Percentiles rank a stretch among this genome's conserved stretches.
phyloP scores from a whole-genome alignment of 768 basidiomycete genomes.

The Cystofilobasidium ferigula region DNA sequence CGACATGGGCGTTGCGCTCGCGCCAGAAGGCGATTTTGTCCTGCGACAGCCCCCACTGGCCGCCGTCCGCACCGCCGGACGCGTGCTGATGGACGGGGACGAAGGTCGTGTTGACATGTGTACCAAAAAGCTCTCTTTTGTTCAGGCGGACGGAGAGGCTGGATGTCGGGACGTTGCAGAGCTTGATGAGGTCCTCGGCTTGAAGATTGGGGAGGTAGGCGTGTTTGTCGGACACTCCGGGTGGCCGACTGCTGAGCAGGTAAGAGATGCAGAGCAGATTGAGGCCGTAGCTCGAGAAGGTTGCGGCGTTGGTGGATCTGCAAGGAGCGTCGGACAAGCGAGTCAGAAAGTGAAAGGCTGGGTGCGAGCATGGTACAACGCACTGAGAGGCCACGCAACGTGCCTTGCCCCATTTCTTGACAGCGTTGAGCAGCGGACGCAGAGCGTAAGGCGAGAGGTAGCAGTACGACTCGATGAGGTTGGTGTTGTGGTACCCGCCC shows the following conservation, averaged over 20 bases:
- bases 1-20: conserved; percentile 1
- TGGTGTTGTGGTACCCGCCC: conserved; percentile 18
- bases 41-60: not conserved
- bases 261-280: conserved; percentile 23
- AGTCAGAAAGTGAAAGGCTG: not conserved
- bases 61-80: not conserved
- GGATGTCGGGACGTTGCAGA: conserved; percentile 1
- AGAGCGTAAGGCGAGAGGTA: conserved; percentile 17
- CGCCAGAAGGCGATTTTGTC: not conserved
- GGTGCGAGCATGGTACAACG: too few relatives aligned
- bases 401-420: conserved; percentile 25
- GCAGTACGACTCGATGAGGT: conserved; percentile 23
- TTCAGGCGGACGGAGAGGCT: conserved; percentile 7
- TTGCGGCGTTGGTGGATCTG: not conserved
- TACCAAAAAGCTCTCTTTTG: not conserved
- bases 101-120: conserved; percentile 15
- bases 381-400: conserved; percentile 8
- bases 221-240: not conserved
- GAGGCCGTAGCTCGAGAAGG: conserved; percentile 21
- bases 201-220: conserved; percentile 6
- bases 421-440: conserved; percentile 18
- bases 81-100: conserved; percentile 13
- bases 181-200: not conserved
- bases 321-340: not conserved
- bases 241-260: conserved; percentile 5